phyloP scores from a whole-genome alignment of 345 rosid genomes.

The Laguncularia racemosa region DNA sequence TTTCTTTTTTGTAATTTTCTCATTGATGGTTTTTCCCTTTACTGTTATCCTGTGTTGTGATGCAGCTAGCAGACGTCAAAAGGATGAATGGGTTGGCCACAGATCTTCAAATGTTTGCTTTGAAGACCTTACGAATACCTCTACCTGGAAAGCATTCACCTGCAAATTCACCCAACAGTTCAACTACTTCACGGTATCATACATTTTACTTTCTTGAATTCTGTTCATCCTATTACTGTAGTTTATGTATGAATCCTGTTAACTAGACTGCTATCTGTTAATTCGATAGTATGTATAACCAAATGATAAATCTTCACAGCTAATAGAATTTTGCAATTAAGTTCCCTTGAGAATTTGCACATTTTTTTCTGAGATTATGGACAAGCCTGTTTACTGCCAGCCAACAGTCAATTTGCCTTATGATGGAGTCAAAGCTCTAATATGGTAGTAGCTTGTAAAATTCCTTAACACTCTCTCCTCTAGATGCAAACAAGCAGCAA shows the following conservation, averaged over 20 bases:
- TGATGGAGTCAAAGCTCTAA: too few species aligned
- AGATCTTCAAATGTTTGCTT: conserved; percentile 75
- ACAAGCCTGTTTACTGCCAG: too few species aligned
- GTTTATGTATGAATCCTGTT: neutral
- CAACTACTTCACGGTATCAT: conserved; percentile 26
- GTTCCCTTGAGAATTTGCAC: too few species aligned
- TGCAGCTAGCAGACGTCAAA: conserved; percentile 35
- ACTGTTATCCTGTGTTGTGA: neutral
- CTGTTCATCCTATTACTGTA: neutral
- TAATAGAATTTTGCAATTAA: too few species aligned
- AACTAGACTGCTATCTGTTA: too few species aligned
- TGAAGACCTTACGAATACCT: conserved; percentile 46
- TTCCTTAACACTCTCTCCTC: too few species aligned
- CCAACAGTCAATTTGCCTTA: too few species aligned
- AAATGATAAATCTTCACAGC: too few species aligned
- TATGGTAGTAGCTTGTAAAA: too few species aligned
- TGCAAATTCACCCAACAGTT: conserved; percentile 19
- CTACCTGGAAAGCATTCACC: conserved; percentile 64
- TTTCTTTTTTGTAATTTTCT: neutral
- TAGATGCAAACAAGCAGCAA: too few species aligned
- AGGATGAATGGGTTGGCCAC: conserved; percentile 54
- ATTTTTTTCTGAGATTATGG: too few species aligned
- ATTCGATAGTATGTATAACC: too few species aligned
- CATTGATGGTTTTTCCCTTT: neutral
- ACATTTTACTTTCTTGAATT: neutral